These are phyloP conservation scores for Colletotrichum camelliae DNA, from an alignment of 2,329 filamentous ascomycete genomes.

Conservation along the genomic window DNA sequence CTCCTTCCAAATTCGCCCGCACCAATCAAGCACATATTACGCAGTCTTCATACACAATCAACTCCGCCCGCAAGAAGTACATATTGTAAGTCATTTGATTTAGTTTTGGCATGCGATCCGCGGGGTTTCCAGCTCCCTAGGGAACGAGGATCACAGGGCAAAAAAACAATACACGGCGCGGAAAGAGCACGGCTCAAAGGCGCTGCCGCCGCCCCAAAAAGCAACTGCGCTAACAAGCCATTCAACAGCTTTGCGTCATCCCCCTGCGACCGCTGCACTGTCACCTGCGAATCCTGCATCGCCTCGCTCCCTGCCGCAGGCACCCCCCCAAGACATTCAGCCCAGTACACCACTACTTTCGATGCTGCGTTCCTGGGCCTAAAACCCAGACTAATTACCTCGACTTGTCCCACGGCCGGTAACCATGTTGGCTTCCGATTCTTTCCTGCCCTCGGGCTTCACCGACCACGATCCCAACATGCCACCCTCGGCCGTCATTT, in stretches of 20 bases:
- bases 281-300: neutral
- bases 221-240: conserved; percentile 11
- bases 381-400: neutral
- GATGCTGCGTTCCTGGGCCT: conserved; percentile 2
- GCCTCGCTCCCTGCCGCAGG: neutral
- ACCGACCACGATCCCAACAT: conserved; percentile 37
- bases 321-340: conserved; percentile 4
- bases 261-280: neutral
- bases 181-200: neutral
- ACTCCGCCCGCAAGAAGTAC: neutral
- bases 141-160: neutral
- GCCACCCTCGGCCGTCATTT: conserved; percentile 40
- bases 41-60: neutral
- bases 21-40: neutral
- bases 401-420: conserved; percentile 29
- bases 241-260: conserved; percentile 19
- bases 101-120: neutral
- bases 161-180: neutral
- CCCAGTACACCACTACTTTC: neutral
- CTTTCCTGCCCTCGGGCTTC: conserved; percentile 46
- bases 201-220: neutral
- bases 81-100: neutral
- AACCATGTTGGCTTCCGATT: conserved; percentile 46
- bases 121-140: neutral
- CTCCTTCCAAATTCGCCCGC: neutral